These are phyloP conservation scores for Nepenthes alata DNA, from an alignment of 179 eudicot species.

Conservation along the genomic window DNA sequence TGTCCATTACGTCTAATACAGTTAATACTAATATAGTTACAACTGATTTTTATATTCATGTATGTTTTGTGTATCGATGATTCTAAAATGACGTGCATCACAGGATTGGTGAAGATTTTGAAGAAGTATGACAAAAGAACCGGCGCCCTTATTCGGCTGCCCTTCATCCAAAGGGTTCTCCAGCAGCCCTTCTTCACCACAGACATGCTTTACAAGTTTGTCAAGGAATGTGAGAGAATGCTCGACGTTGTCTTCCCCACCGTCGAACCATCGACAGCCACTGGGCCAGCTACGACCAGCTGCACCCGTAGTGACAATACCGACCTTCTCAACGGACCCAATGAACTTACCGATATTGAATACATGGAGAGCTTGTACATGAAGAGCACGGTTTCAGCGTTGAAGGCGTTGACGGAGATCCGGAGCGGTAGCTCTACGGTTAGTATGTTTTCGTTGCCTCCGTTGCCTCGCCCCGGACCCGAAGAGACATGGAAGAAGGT, in stretches of 20 bases:
- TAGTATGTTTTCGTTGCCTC: conserved; percentile 58
- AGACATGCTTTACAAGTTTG: conserved; percentile 29
- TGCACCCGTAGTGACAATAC: conserved; percentile 9
- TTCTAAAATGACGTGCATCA: not conserved
- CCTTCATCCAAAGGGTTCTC: conserved; percentile 34
- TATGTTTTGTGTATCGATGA: too few relatives aligned
- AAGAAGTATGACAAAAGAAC: conserved; percentile 38
- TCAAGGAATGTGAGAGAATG: conserved; percentile 31
- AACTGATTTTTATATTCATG: too few relatives aligned
- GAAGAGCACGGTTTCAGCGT: conserved; percentile 53
- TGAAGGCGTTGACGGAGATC: conserved; percentile 48
- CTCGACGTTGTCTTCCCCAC: conserved; percentile 24
- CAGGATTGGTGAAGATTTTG: conserved; percentile 39
- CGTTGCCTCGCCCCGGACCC: conserved; percentile 18
- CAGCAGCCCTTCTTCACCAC: conserved; percentile 39
- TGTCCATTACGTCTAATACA: too few relatives aligned
- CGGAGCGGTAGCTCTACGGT: conserved; percentile 61
- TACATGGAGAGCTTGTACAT: conserved; percentile 45
- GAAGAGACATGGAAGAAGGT: conserved; percentile 33
- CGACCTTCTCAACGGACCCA: conserved; percentile 18
- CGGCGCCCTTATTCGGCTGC: conserved; percentile 33
- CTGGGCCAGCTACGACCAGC: conserved; percentile 8
- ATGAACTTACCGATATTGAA: conserved; percentile 31
- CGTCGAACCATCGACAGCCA: conserved; percentile 1
- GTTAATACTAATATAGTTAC: too few relatives aligned